phyloP scores from a whole-genome alignment of 1,284 basidiomycete genomes.

The Cutaneotrichosporon cavernicola region DNA sequence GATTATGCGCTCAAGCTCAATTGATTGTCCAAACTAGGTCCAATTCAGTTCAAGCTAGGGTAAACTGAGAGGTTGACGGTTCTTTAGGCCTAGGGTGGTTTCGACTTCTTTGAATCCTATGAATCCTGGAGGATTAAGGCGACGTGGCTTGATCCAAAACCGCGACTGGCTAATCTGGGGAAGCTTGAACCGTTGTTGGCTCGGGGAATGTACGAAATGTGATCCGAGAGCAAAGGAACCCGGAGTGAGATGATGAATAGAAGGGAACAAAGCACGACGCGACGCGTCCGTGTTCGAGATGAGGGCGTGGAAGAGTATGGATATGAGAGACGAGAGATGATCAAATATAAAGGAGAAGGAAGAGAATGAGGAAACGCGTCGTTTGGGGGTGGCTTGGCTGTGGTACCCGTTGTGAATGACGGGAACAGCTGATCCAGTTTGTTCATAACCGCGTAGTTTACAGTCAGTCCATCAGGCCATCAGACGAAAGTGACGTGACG shows the following conservation, averaged over 20 bases:
- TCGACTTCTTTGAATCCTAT: neutral
- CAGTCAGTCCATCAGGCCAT: too few relatives aligned
- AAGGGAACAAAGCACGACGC: neutral
- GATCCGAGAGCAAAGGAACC: neutral
- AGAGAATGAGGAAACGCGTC: neutral
- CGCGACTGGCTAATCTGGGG: neutral
- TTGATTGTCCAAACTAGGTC: neutral
- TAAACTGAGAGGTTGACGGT: neutral
- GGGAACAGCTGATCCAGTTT: neutral
- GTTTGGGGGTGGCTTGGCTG: neutral
- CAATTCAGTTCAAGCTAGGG: neutral
- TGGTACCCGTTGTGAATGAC: neutral
- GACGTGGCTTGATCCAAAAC: neutral
- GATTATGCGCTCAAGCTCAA: neutral
- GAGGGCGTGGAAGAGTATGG: neutral
- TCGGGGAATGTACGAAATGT: neutral
- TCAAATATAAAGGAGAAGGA: neutral
- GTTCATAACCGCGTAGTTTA: too few relatives aligned
- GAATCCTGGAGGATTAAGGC: neutral
- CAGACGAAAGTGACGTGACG: too few relatives aligned
- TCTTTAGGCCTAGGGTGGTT: neutral
- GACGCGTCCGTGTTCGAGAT: constrained; percentile 1
- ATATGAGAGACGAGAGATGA: neutral
- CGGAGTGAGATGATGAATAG: neutral
- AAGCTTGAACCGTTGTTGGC: neutral